phyloP scores from a whole-genome alignment of 2,329 filamentous ascomycete genomes.

The Coniochaeta pulveracea region DNA sequence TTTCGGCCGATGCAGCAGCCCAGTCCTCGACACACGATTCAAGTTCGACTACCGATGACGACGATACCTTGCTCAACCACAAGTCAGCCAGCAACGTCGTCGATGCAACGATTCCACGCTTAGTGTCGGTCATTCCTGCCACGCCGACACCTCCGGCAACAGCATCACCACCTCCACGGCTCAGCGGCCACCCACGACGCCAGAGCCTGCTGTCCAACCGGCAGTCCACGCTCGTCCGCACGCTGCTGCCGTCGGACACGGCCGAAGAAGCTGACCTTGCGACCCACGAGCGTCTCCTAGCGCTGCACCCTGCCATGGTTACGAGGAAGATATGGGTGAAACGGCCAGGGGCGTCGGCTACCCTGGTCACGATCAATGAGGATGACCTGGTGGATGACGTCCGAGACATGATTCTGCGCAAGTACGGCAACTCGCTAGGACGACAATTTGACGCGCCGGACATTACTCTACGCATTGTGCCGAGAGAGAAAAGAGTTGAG shows the following conservation, averaged over 20 bases:
- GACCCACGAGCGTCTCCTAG: slow-evolving; percentile 12
- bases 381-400: slow-evolving; percentile 93
- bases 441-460: slow-evolving; percentile 85
- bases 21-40: background rate
- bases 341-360: slow-evolving; percentile 74
- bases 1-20: slow-evolving; percentile 7
- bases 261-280: slow-evolving; percentile 26
- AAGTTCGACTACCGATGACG: background rate
- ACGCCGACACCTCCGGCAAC: slow-evolving; percentile 8
- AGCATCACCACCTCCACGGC: slow-evolving; percentile 14
- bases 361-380: slow-evolving; percentile 72
- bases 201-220: slow-evolving; percentile 33
- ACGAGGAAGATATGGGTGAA: slow-evolving; percentile 91
- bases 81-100: too few relatives aligned
- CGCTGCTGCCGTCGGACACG: slow-evolving; percentile 36
- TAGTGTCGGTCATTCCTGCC: background rate
- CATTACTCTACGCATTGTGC: slow-evolving; percentile 64
- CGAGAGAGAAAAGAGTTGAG: slow-evolving; percentile 56
- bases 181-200: slow-evolving; percentile 19
- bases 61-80: background rate
- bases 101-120: too few relatives aligned
- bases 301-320: slow-evolving; percentile 40
- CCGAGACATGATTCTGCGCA: slow-evolving; percentile 80
- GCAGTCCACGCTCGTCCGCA: slow-evolving; percentile 36
- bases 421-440: slow-evolving; percentile 89